phyloP scores from a whole-genome alignment of 1,139 yeast genomes.

The Zygoascus meyerae region DNA sequence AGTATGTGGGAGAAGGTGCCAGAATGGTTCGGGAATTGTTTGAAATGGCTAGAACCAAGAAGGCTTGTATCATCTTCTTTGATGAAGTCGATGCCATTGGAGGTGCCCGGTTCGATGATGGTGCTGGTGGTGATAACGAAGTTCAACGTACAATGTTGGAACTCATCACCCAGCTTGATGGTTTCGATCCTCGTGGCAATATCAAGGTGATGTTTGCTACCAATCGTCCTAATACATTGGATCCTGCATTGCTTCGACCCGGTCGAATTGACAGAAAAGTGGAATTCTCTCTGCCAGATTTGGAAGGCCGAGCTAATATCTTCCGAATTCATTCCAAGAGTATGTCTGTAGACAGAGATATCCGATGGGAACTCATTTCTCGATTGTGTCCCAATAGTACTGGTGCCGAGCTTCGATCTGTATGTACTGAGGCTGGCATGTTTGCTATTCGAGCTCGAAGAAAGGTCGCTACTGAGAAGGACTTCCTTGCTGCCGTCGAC shows the following conservation, averaged over 20 bases:
- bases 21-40: conserved; percentile 97
- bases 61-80: conserved; percentile 92
- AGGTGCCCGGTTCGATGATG: conserved; percentile 97
- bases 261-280: conserved; percentile 98
- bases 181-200: conserved; percentile 97
- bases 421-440: conserved; percentile 98
- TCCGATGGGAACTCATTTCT: conserved; percentile 96
- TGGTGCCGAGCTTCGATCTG: conserved; percentile 96
- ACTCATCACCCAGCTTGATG: conserved; percentile 92
- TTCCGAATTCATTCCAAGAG: conserved; percentile 93
- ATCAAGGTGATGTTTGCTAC: conserved; percentile 99
- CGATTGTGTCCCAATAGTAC: conserved; percentile 96
- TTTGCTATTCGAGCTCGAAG: conserved; percentile 97
- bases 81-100: conserved; percentile 99
- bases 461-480: conserved; percentile 97
- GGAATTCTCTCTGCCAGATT: conserved; percentile 90
- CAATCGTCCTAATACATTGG: conserved; percentile 94
- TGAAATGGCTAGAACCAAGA: conserved; percentile 97
- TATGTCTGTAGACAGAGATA: conserved; percentile 95
- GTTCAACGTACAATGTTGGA: conserved; percentile 99
- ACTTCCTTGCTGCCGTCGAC: conserved; percentile 93
- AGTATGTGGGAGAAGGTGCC: conserved; percentile 99
- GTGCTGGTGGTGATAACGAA: conserved; percentile 99
- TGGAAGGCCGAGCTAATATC: conserved; percentile 96
- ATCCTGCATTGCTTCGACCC: conserved; percentile 95